A percentile compares a stretch with the other conserved stretches of the same genome.
Conservation (phyloP, 495 filamentous ascomycete genomes). For the Xylaria telfairii region DNA sequence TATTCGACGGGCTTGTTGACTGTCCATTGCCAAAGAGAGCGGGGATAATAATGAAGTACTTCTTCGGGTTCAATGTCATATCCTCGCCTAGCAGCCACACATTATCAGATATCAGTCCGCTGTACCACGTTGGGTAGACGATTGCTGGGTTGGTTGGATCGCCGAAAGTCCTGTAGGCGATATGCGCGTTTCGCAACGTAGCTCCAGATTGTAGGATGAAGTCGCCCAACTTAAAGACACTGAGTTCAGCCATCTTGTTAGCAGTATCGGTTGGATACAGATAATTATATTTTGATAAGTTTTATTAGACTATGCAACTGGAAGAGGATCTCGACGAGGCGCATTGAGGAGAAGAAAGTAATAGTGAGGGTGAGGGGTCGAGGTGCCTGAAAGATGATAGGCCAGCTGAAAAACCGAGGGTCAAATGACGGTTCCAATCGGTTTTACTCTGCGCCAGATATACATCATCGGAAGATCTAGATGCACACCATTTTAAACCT, state of each 20-base stretch:
- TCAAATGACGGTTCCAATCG: background rate
- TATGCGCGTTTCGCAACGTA: slow-evolving; percentile 37
- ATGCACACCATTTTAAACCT: too few relatives aligned
- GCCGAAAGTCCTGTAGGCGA: slow-evolving; percentile 77
- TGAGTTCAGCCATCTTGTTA: slow-evolving; percentile 14
- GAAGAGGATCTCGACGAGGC: background rate
- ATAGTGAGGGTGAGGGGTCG: background rate
- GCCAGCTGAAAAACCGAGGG: background rate
- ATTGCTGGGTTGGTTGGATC: slow-evolving; percentile 66
- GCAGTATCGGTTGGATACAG: background rate
- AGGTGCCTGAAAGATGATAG: background rate
- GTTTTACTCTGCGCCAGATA: background rate
- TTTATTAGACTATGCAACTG: background rate
- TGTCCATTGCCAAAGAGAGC: slow-evolving; percentile 77
- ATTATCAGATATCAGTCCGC: slow-evolving; percentile 66
- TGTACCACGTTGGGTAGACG: slow-evolving; percentile 76
- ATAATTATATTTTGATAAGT: background rate
- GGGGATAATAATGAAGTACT: slow-evolving; percentile 73
- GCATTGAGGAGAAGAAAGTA: background rate
- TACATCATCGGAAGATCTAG: too few relatives aligned
- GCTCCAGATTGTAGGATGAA: slow-evolving; percentile 39
- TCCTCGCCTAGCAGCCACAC: slow-evolving; percentile 70
- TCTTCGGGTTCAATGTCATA: slow-evolving; percentile 63
- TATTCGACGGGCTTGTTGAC: slow-evolving; percentile 71
- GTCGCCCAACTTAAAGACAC: slow-evolving; percentile 37